Percentiles rank a stretch among this genome's conserved stretches.
phyloP scores from a whole-genome alignment of 345 rosid genomes.

The Conringia planisiliqua region DNA sequence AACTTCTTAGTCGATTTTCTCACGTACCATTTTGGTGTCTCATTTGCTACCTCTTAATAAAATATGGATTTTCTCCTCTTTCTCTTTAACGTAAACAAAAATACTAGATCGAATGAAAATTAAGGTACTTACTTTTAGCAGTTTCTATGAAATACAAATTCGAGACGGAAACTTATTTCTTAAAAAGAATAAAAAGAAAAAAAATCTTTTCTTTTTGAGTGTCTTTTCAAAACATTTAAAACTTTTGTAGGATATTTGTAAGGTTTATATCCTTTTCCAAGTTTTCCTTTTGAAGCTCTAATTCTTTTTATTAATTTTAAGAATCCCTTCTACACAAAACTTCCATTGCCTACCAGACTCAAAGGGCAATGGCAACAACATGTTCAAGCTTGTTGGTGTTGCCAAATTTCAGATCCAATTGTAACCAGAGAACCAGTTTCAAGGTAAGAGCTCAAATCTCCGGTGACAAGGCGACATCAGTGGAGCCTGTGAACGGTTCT shows the following conservation, averaged over 20 bases:
- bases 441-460: constrained; percentile 51
- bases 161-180: background rate
- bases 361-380: constrained; percentile 33
- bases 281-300: background rate
- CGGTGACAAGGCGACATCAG: constrained; percentile 36
- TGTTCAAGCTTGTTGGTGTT: constrained; percentile 27
- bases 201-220: background rate
- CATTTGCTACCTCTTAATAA: background rate
- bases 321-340: background rate
- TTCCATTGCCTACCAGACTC: background rate
- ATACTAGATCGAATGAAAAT: background rate
- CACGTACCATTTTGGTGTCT: background rate
- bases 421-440: constrained; percentile 29
- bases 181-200: background rate
- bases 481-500: constrained; percentile 36
- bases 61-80: no score
- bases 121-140: background rate
- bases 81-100: background rate
- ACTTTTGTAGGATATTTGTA: no score
- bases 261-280: background rate
- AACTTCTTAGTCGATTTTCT: no score
- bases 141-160: background rate
- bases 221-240: background rate
- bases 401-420: constrained; percentile 27
- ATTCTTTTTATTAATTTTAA: background rate